Base-by-base conservation (phyloP, 306 rosid genomes). In the Ochetophila trinervis region DNA sequence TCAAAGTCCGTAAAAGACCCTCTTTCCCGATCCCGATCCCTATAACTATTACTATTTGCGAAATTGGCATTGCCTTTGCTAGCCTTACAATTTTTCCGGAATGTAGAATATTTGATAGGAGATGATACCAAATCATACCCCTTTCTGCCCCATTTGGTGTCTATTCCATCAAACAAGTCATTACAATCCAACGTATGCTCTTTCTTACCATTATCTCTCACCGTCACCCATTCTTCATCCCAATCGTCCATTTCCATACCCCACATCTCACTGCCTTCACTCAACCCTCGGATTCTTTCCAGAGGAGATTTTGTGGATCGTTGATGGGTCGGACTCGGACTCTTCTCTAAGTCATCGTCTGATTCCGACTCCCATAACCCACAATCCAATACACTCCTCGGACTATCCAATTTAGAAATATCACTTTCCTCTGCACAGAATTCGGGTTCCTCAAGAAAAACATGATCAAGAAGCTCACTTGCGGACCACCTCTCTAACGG, bases 401-500 rank as follows among this genome's bases (percentile, higher is more conserved):
- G 99, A 15, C 91, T 85, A 53, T 65, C 82, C 58, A 67, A 72
- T n/a, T 58, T 5, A 23, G 48, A 61, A 12, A 19, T 0, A 60
- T 11, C 60, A 23, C 44, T 54, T 59, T 62, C 82, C 67, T 75
- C 66, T 16, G 54, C 20, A 5, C 5, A 35, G 48, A 4, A 60
- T 1, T 36, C 40, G 48, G 55, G 17, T 27, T 79, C 80, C 30
- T 63, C 65, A 27, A 89, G 70, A 78, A 93, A 93, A 1, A 53
- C 79, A 55, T 89, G 98, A 42, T 79, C 64, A 2, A 89, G 84
- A 78, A 87, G 96, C 59, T 93, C 86, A 32, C 57, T 8, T 12
- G 70, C 87, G 8, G 96, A 70, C 96, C 91, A 87, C 76, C 98
- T 84, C 61, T 87, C 87, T 15, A 36, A 35, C 0, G 91, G 78